phyloP scores from a whole-genome alignment of 345 rosid species.

The Cochlearia excelsa region DNA sequence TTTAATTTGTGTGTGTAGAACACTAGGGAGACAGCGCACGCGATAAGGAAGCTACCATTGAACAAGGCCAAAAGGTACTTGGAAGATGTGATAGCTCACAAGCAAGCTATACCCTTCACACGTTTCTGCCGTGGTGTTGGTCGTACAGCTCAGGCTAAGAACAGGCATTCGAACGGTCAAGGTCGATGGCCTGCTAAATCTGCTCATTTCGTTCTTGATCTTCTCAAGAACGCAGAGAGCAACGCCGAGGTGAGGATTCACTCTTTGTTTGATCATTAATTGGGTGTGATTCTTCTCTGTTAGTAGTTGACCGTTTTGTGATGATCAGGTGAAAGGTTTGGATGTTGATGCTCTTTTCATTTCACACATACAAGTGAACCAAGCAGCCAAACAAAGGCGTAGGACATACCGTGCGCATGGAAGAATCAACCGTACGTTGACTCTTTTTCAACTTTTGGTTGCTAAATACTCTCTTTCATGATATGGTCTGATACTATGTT shows the following conservation, averaged over 20 bases:
- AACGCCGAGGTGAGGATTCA: constrained; percentile 67
- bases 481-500: neutral
- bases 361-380: constrained; percentile 94
- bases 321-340: constrained; percentile 80
- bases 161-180: constrained; percentile 93
- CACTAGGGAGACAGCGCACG: constrained; percentile 83
- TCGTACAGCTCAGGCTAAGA: constrained; percentile 98
- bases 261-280: neutral
- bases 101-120: constrained; percentile 98
- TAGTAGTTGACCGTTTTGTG: neutral
- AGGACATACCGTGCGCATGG: constrained; percentile 96
- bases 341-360: constrained; percentile 82
- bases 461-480: neutral
- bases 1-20: constrained; percentile 42
- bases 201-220: constrained; percentile 82
- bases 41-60: constrained; percentile 75
- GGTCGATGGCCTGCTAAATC: constrained; percentile 98
- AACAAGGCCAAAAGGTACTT: constrained; percentile 91
- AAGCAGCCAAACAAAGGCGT: constrained; percentile 93
- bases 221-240: constrained; percentile 94
- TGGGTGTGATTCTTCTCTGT: neutral
- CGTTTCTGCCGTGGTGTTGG: constrained; percentile 96
- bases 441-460: neutral
- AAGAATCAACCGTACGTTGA: constrained; percentile 83
- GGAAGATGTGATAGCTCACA: constrained; percentile 94